Conservation (phyloP, 495 filamentous ascomycete species). For the Hypoxylon lienhwacheense region DNA sequence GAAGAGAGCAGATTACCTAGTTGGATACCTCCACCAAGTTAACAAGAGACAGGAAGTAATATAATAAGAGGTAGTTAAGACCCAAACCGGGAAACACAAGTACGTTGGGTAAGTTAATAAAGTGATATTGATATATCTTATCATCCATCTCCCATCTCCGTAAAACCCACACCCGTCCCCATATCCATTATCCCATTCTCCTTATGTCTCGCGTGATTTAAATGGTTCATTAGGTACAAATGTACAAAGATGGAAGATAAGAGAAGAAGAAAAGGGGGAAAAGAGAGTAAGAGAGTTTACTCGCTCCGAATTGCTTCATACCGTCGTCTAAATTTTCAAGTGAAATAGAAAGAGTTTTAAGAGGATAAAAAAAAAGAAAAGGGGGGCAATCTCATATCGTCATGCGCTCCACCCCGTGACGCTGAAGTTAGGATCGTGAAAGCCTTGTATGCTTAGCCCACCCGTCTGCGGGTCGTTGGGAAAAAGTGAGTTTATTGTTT, state of each 20-base stretch:
- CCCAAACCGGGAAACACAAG: too few relatives aligned
- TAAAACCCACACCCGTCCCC: too few relatives aligned
- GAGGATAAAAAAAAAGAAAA: neutral
- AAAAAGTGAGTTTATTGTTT: conserved; percentile 41
- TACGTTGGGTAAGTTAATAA: too few relatives aligned
- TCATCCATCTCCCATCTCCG: too few relatives aligned
- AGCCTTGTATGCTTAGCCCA: conserved; percentile 40
- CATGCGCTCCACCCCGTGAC: conserved; percentile 28
- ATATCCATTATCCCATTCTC: too few relatives aligned
- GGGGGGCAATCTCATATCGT: neutral
- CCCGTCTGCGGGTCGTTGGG: conserved; percentile 44
- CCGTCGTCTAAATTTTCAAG: conserved; percentile 14
- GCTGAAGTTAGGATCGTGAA: conserved; percentile 37
- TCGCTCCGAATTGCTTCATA: conserved; percentile 22
- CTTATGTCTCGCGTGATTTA: too few relatives aligned
- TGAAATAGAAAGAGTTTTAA: conserved; percentile 3
- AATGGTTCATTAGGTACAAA: conserved; percentile 14
- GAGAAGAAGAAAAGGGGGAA: neutral
- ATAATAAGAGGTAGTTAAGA: too few relatives aligned
- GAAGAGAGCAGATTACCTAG: too few relatives aligned
- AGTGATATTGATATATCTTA: too few relatives aligned
- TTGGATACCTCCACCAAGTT: too few relatives aligned
- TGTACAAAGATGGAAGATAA: neutral
- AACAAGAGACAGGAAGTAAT: too few relatives aligned
- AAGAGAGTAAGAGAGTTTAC: neutral